Evolutionary conservation across 192 early-diverging fungal genomes (phyloP).

Genomic region (Gonapodya sp.): DNA sequence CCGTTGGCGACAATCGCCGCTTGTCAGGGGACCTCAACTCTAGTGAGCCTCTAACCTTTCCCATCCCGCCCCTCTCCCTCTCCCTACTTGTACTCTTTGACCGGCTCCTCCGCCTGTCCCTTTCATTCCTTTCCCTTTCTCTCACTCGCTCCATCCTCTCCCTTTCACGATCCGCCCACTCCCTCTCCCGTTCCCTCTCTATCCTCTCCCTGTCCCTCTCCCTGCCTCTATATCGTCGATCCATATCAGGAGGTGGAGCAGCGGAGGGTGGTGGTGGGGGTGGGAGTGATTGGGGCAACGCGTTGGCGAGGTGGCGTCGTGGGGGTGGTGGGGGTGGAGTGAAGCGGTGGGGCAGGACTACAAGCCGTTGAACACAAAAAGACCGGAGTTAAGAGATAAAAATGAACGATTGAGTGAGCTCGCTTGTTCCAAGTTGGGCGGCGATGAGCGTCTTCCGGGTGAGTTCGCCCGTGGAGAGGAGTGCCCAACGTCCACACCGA

Average conservation of each 20-base stretch:
- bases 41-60: no score
- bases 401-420: no score
- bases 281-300: not conserved
- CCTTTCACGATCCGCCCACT: no score
- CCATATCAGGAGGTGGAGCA: not conserved
- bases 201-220: not conserved
- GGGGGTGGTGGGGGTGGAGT: not conserved
- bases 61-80: not conserved
- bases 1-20: no score
- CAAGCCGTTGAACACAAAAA: not conserved
- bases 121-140: no score
- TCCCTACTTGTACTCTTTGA: not conserved
- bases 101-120: not conserved
- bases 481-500: no score
- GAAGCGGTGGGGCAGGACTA: not conserved
- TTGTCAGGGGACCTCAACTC: no score
- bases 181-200: not conserved
- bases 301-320: not conserved
- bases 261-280: not conserved
- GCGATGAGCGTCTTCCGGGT: no score
- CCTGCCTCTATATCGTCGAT: not conserved
- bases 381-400: not conserved
- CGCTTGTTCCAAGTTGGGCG: not conserved
- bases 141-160: no score
- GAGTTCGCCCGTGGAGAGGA: no score